Evolutionary conservation across 352 stramenopile species (phyloP), one percentile per base, ranked within the genome.

Genomic region (Globisporangium barbulae): DNA sequence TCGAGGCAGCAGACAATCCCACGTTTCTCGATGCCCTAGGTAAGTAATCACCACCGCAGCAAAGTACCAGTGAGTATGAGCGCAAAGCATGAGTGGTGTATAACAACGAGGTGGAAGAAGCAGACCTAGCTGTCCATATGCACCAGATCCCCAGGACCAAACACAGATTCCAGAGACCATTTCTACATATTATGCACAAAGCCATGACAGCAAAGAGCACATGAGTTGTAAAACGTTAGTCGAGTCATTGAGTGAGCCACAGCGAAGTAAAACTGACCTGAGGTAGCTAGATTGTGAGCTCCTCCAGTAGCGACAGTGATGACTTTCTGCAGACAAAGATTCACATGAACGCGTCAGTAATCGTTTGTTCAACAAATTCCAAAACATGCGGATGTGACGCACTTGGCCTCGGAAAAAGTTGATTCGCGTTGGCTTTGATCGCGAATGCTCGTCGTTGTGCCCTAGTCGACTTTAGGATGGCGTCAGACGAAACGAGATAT

Each of bases 341-440:
- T 35, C 19, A 21, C 48, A 19, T 39, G 30, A 1, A 10, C 12
- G 31, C 37, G 63, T 48, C 10, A 47, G 12, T 21, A 48, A 59
- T 31, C 1, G 22, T 5, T 33, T 33, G 22, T 13, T 4, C 17
- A 35, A 37, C 10, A 9, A 21, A 5, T 41, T 56, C 12, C 30
- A 21, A 12, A 15, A 56, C 9, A 15, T 5, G 0, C 2, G 22
- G 19, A 21, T 22, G 10, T 21, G 42, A 39, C 57, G 48, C 37
- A 93, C 85, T 48, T 72, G 68, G 8, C 82, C 85, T 35, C 83
- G 70, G 42, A 94, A 91, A 55, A 79, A 81, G 54, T 87, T 89
- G 35, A 94, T 74, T 1, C 83, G 81, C 3, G 77, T 88, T 35
- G 85, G 85, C 25, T 91, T 91, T 3, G 78, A 49, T 2, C 78